Evolutionary conservation across 2,329 filamentous ascomycete species (phyloP).

Genomic region (Phialophora macrospora): DNA sequence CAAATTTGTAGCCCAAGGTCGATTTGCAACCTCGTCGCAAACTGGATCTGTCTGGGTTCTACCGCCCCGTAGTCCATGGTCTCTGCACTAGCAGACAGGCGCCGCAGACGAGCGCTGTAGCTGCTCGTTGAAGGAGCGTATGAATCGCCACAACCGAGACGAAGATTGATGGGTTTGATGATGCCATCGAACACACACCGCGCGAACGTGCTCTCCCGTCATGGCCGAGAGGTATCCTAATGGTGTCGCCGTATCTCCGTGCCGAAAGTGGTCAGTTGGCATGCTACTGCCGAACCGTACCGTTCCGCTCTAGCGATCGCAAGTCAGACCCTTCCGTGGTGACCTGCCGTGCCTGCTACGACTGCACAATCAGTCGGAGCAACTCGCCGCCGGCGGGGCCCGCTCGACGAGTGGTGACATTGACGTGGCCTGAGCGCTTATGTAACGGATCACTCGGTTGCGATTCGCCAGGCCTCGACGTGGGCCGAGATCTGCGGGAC

Average conservation of each 20-base stretch:
- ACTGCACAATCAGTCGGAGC: background rate
- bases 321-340: background rate
- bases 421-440: background rate
- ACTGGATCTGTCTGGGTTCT: background rate
- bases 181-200: background rate
- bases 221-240: background rate
- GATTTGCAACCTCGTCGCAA: background rate
- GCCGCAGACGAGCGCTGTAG: background rate
- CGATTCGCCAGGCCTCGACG: constrained; percentile 4
- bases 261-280: too few species aligned
- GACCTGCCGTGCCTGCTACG: background rate
- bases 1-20: background rate
- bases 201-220: background rate
- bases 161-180: background rate
- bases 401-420: background rate
- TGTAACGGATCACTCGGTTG: background rate
- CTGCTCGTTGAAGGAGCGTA: background rate
- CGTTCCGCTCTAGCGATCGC: background rate
- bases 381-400: background rate
- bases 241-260: background rate
- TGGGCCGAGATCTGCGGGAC: background rate
- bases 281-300: constrained; percentile 1
- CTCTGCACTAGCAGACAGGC: background rate
- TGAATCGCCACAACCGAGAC: background rate
- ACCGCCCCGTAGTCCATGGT: background rate